Conservation (phyloP, 73 alveolate genomes). For the Symbiodinium pilosum region DNA sequence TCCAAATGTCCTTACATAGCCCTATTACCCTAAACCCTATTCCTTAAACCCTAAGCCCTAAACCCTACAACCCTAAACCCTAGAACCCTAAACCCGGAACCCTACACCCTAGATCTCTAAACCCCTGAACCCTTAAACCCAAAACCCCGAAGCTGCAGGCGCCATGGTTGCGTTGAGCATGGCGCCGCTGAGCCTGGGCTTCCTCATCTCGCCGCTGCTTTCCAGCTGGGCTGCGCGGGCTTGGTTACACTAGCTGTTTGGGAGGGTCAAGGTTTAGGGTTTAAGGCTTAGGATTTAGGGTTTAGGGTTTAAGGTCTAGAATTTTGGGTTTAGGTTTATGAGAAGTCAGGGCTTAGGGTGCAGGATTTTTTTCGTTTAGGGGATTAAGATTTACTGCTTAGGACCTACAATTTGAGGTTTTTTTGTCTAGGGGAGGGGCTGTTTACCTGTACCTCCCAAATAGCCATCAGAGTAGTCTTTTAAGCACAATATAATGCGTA, state of each 20-base stretch:
- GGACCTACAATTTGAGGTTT: too few relatives aligned
- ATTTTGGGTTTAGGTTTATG: neutral
- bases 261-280: neutral
- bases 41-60: neutral
- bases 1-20: neutral
- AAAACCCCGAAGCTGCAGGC: neutral
- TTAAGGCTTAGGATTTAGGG: neutral
- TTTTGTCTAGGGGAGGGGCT: too few relatives aligned
- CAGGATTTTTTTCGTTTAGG: neutral
- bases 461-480: too few relatives aligned
- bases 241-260: neutral
- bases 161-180: constrained; percentile 7
- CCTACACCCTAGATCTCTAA: neutral
- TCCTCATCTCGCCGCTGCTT: neutral
- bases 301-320: neutral
- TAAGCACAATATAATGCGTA: too few relatives aligned
- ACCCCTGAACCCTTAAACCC: neutral
- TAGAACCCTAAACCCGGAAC: neutral
- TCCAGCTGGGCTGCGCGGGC: constrained; percentile 8
- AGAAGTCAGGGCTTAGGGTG: neutral
- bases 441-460: too few relatives aligned
- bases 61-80: neutral
- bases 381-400: neutral
- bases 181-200: neutral
- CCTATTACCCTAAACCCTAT: neutral